Base-by-base conservation (phyloP, 331 rosid species). In the Quercus phellos region DNA sequence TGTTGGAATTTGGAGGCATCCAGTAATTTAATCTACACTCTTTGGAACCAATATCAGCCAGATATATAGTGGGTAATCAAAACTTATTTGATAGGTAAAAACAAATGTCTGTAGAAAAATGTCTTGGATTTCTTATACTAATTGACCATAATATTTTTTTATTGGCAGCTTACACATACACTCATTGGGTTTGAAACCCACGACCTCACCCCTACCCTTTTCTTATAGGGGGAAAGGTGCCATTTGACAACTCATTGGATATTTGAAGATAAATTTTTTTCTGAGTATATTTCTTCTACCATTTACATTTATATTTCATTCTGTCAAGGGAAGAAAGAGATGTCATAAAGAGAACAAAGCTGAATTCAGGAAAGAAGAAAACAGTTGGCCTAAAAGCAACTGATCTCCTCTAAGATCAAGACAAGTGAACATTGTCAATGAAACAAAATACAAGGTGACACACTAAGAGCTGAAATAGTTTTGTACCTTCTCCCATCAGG, bases 401-500 rank as follows among this genome's bases (percentile, higher is more conserved):
- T 30, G 50, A 18, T 66, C 51, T 66, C 51, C 71, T 34, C 71
- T 30, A 34, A 18, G 50, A 64, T 30, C 26, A 8, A 32, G 64
- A n/a, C 14, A 32, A 32, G 19, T 18, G n/a, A 34, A 66, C 22
- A 34, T n/a, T n/a, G n/a, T 9, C 8, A 66, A 18, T 18, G 71
- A 34, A 29, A 35, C 51, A 66, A 66, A 27, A 32, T 34, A 18
- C 8, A 18, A 32, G 71, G 26, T 32, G 71, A 66, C 51, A 66
- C 51, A 4, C 9, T 7, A 72, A 38, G 43, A 6, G 60, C 59
- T 24, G 60, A 22, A 63, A 67, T 51, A 35, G 72, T 11, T 29
- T 72, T 34, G 26, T 68, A 92, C 99, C 99, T 92, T 72, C 60
- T 84, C 77, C 97, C 98, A 90, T 94, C 97, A 56, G 97, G 97